A percentile compares a stretch with the other conserved stretches of the same genome.
Conservation (phyloP, 148 eudicot species). For the Spergularia marina region DNA sequence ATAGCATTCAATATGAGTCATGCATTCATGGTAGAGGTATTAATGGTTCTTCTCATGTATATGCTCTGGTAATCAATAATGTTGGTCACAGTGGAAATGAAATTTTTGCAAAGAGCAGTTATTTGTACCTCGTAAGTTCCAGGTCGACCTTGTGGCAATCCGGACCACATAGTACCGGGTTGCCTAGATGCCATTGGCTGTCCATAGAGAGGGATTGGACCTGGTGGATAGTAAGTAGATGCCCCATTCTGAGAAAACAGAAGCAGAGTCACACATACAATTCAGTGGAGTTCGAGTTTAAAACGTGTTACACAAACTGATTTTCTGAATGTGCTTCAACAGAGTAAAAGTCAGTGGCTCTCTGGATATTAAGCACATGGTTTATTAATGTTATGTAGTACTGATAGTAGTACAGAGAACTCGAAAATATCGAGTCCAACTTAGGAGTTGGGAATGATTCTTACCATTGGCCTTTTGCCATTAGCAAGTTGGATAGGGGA, state of each 20-base stretch:
- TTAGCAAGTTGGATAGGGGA: conserved; percentile 30
- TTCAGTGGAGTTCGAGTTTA: too few species aligned
- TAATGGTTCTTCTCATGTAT: too few species aligned
- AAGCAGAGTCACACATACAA: background rate
- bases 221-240: conserved; percentile 25
- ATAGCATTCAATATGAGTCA: background rate
- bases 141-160: conserved; percentile 46
- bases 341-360: background rate
- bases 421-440: background rate
- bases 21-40: background rate
- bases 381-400: background rate
- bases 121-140: conserved; percentile 48
- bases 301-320: background rate
- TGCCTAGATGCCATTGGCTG: conserved; percentile 40
- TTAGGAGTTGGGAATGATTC: background rate
- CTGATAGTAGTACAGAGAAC: background rate
- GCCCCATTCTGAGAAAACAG: conserved; percentile 28
- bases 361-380: background rate
- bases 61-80: too few species aligned
- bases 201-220: conserved; percentile 36
- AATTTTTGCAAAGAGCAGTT: background rate
- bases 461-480: conserved; percentile 35
- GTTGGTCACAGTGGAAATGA: background rate
- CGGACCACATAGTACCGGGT: conserved; percentile 41
- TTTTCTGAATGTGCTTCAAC: background rate